These are phyloP conservation scores for Ricinus communis DNA, from an alignment of 345 rosid species.

Conservation along the genomic window DNA sequence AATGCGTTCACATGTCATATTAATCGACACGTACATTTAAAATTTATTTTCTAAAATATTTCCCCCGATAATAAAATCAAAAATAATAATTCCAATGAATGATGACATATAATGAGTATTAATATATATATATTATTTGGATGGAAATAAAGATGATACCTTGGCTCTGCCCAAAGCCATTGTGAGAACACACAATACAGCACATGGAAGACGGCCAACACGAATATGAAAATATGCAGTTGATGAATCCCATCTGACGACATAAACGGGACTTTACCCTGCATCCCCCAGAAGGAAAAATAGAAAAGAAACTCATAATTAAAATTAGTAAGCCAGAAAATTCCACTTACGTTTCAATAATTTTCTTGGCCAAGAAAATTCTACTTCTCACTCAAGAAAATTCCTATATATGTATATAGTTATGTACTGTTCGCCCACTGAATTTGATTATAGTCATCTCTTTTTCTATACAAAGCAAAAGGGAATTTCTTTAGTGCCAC, in stretches of 20 bases:
- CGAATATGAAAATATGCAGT: slow-evolving; percentile 32
- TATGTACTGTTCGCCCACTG: not conserved
- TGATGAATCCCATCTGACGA: slow-evolving; percentile 28
- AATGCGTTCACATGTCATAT: too few relatives aligned
- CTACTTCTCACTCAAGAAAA: not conserved
- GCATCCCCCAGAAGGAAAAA: not conserved
- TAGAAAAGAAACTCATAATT: too few relatives aligned
- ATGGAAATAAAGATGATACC: too few relatives aligned
- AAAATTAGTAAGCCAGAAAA: too few relatives aligned
- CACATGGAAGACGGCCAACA: slow-evolving; percentile 25
- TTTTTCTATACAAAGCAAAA: not conserved
- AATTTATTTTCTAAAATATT: too few relatives aligned
- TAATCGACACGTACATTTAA: too few relatives aligned
- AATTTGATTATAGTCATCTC: not conserved
- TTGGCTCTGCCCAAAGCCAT: slow-evolving; percentile 29
- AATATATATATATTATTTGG: too few relatives aligned
- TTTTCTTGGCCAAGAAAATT: not conserved
- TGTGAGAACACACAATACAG: slow-evolving; percentile 23
- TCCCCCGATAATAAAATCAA: too few relatives aligned
- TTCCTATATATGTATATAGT: not conserved
- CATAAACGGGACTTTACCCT: slow-evolving; percentile 30
- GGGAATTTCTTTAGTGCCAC: not conserved
- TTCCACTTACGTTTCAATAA: not conserved
- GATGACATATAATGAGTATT: too few relatives aligned
- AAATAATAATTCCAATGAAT: too few relatives aligned